A percentile compares a stretch with the other conserved stretches of the same genome.
Conservation (phyloP, 1,139 yeast genomes). For the Pichia sp. region DNA sequence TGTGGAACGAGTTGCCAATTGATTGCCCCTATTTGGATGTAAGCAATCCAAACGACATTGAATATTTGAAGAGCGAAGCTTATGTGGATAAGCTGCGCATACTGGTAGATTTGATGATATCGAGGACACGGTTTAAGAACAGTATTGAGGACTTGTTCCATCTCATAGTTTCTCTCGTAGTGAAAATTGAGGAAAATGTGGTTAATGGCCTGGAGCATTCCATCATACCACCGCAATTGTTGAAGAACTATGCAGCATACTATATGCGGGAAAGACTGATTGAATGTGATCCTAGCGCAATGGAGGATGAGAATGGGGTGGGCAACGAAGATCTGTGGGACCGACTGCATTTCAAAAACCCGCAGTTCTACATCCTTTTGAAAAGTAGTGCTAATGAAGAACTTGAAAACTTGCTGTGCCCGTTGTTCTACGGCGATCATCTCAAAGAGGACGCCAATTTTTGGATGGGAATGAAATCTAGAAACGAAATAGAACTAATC, state of each 20-base stretch:
- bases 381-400: constrained; percentile 12
- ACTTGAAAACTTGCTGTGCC: constrained; percentile 9
- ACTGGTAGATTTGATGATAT: constrained; percentile 12
- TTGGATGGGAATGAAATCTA: constrained; percentile 12
- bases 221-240: constrained; percentile 3
- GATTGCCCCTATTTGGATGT: constrained; percentile 15
- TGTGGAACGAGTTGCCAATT: constrained; percentile 13
- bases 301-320: neutral
- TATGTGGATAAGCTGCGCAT: constrained; percentile 19
- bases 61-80: constrained; percentile 7
- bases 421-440: constrained; percentile 9
- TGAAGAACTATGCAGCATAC: constrained; percentile 8
- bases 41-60: constrained; percentile 9
- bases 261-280: constrained; percentile 2
- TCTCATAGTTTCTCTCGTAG: constrained; percentile 8
- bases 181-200: constrained; percentile 4
- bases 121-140: constrained; percentile 8
- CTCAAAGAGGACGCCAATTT: constrained; percentile 10
- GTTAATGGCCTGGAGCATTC: constrained; percentile 1
- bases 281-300: constrained; percentile 1
- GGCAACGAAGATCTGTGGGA: constrained; percentile 10
- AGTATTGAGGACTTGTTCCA: constrained; percentile 10
- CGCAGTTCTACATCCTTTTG: constrained; percentile 7
- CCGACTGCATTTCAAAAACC: constrained; percentile 6
- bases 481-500: constrained; percentile 10